phyloP scores from a whole-genome alignment of 2,329 filamentous ascomycete genomes.

The Triangularia verruculosa region DNA sequence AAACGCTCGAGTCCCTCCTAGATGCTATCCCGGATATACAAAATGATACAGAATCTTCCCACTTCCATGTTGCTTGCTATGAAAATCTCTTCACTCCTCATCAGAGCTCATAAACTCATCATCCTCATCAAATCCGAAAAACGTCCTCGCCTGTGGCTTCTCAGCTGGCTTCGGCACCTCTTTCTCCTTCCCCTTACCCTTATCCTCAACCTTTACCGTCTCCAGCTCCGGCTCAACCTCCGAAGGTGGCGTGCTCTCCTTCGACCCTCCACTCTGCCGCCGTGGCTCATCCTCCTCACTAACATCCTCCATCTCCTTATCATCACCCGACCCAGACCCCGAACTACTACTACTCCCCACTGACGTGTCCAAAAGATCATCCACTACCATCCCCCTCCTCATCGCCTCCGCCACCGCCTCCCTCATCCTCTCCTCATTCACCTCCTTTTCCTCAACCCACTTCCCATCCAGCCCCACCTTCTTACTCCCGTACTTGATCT shows the following conservation, averaged over 20 bases:
- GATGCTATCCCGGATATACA: not conserved
- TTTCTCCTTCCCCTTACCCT: conserved; percentile 37
- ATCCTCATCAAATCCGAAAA: conserved; percentile 77
- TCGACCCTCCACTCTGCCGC: conserved; percentile 38
- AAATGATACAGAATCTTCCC: not conserved
- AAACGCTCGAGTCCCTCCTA: not conserved
- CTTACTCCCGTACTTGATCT: conserved; percentile 70
- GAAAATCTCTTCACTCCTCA: conserved; percentile 40
- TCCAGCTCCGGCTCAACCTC: conserved; percentile 35
- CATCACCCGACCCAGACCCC: conserved; percentile 11
- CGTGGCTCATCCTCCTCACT: conserved; percentile 36
- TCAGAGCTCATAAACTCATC: conserved; percentile 71
- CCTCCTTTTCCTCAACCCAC: conserved; percentile 94
- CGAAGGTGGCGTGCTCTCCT: conserved; percentile 49
- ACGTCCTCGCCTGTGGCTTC: conserved; percentile 45
- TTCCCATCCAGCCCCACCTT: conserved; percentile 72
- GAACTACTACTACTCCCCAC: conserved; percentile 7
- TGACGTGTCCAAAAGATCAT: conserved; percentile 40
- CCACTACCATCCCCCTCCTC: conserved; percentile 60
- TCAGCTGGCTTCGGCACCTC: conserved; percentile 32
- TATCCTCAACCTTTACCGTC: conserved; percentile 33
- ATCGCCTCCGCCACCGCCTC: conserved; percentile 71
- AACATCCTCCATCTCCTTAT: conserved; percentile 31
- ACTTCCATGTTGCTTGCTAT: conserved; percentile 3
- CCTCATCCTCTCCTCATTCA: conserved; percentile 77